phyloP scores from a whole-genome alignment of 1,284 basidiomycete species.

The Trametes sp. region DNA sequence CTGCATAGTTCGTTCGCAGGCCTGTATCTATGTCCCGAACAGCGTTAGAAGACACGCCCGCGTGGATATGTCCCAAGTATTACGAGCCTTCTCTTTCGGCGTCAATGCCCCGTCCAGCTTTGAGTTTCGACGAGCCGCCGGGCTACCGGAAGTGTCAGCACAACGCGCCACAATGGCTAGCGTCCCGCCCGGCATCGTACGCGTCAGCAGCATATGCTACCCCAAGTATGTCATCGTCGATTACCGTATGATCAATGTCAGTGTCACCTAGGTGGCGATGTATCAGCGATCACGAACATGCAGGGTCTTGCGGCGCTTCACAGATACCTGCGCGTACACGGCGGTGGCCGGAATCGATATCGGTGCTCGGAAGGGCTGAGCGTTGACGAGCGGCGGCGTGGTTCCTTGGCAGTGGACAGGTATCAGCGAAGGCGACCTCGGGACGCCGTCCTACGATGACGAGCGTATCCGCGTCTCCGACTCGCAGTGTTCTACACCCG shows the following conservation, averaged over 20 bases:
- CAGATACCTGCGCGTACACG: conserved; percentile 5
- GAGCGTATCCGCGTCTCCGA: neutral
- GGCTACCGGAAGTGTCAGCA: neutral
- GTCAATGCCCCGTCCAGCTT: too few species aligned
- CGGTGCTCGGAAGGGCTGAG: neutral
- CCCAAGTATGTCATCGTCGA: neutral
- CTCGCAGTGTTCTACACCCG: conserved; percentile 10
- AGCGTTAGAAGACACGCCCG: neutral
- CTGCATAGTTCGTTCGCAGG: neutral
- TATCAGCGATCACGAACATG: conserved; percentile 11
- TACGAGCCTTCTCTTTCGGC: neutral
- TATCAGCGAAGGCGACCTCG: conserved; percentile 8
- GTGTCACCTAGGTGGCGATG: conserved; percentile 4
- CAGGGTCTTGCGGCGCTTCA: conserved; percentile 4
- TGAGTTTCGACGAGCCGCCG: too few species aligned
- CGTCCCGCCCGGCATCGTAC: too few species aligned
- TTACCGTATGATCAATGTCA: neutral
- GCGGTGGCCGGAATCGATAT: neutral
- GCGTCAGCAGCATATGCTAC: neutral
- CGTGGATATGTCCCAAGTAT: neutral
- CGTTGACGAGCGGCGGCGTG: neutral
- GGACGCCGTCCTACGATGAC: neutral
- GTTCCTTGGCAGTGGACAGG: conserved; percentile 1
- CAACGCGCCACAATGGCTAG: conserved; percentile 8
- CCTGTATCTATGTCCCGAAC: neutral